Evolutionary conservation across 225 moss, liverwort and hornwort genomes (phyloP).

Genomic region (Bryum argenteum): DNA sequence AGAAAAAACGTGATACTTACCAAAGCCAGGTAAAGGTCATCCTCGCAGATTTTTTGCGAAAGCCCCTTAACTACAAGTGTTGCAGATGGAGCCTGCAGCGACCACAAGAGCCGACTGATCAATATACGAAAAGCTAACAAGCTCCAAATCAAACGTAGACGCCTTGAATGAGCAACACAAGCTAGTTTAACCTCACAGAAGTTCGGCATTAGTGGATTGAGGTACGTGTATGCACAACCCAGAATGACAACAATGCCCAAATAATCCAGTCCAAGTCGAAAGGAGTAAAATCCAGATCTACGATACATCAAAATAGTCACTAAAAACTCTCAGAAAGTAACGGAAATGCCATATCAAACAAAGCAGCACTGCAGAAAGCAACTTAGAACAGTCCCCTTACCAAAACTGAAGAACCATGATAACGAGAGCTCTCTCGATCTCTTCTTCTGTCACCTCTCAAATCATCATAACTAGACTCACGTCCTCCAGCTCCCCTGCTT

Average conservation of each 20-base stretch:
- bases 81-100: slow-evolving; percentile 89
- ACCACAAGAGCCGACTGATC: slow-evolving; percentile 24
- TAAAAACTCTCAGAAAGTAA: neutral
- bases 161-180: neutral
- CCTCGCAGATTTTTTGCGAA: slow-evolving; percentile 95
- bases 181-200: slow-evolving; percentile 8
- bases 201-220: neutral
- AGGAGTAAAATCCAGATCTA: neutral
- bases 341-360: neutral
- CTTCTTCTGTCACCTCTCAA: slow-evolving; percentile 76
- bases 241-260: neutral
- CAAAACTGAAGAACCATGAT: slow-evolving; percentile 65
- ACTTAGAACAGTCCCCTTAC: slow-evolving; percentile 40
- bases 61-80: slow-evolving; percentile 99
- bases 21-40: slow-evolving; percentile 91
- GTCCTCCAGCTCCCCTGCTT: slow-evolving; percentile 80
- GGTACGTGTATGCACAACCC: neutral
- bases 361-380: neutral
- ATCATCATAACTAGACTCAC: slow-evolving; percentile 90
- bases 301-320: neutral
- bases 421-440: slow-evolving; percentile 77
- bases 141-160: slow-evolving; percentile 13
- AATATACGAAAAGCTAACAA: slow-evolving; percentile 10
- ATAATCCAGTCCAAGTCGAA: neutral
- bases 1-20: slow-evolving; percentile 41